Percentiles rank a stretch among this genome's conserved stretches.
Evolutionary conservation across 768 basidiomycete genomes (phyloP).

Genomic region (Rhizopogon rudus): DNA sequence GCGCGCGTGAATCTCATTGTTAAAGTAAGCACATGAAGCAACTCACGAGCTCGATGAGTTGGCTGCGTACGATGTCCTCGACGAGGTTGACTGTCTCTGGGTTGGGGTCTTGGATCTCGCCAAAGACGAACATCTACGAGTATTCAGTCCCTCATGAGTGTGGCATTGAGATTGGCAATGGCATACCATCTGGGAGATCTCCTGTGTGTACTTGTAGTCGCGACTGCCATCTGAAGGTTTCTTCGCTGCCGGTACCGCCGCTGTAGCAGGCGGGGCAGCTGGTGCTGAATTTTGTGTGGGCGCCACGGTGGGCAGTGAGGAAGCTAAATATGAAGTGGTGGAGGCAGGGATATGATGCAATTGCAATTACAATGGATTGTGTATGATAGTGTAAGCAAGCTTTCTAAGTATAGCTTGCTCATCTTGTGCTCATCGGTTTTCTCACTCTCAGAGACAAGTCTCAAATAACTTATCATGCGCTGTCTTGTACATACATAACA

Average conservation of each 20-base stretch:
- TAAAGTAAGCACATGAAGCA: neutral
- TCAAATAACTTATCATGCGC: neutral
- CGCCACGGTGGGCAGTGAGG: conserved; percentile 2
- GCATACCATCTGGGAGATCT: conserved; percentile 90
- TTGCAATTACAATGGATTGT: neutral
- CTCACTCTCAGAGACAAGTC: no score
- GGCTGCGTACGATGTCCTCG: conserved; percentile 90
- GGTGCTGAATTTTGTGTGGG: conserved; percentile 3
- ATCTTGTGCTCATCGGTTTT: neutral
- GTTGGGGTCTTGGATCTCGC: conserved; percentile 88
- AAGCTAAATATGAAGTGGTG: no score
- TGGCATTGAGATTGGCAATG: neutral
- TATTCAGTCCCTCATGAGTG: neutral
- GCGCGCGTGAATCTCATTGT: conserved; percentile 1
- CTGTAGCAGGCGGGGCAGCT: conserved; percentile 4
- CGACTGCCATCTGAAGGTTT: conserved; percentile 17
- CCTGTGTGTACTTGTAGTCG: conserved; percentile 87
- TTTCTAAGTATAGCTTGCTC: conserved; percentile 2
- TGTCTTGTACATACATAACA: neutral
- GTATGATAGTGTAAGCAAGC: neutral
- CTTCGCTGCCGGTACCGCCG: conserved; percentile 4
- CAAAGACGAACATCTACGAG: conserved; percentile 91
- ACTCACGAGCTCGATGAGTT: conserved; percentile 84
- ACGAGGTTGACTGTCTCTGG: conserved; percentile 86
- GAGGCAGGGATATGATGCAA: neutral